phyloP scores from a whole-genome alignment of 305 asterid genomes.

The Fraxinus greggii region DNA sequence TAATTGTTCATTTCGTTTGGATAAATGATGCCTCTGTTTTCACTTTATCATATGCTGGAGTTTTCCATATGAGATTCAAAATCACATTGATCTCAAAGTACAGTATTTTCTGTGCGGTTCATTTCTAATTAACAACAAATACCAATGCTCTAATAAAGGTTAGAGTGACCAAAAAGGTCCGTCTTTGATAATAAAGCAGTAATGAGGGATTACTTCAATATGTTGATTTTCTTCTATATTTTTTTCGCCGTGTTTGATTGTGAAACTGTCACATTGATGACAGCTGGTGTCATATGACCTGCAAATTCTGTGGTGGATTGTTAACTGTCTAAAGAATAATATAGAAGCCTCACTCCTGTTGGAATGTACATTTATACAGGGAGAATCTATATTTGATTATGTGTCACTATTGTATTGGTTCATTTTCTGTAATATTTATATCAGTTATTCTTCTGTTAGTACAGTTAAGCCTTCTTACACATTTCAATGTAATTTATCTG shows the following conservation, averaged over 20 bases:
- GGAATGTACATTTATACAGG: neutral
- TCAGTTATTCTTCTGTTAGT: neutral
- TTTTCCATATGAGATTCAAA: neutral
- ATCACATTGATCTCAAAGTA: neutral
- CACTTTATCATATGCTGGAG: neutral
- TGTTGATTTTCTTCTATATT: neutral
- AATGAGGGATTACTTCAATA: conserved; percentile 3
- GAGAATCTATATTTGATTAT: neutral
- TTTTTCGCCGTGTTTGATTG: conserved; percentile 10
- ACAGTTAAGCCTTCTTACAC: neutral
- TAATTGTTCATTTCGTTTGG: neutral
- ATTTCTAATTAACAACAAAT: conserved; percentile 9
- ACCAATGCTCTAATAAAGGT: neutral
- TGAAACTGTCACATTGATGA: conserved; percentile 5
- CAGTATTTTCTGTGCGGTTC: neutral
- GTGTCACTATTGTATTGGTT: neutral
- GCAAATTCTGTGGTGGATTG: conserved; percentile 6
- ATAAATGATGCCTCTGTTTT: neutral
- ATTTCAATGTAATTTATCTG: neutral
- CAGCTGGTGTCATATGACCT: neutral
- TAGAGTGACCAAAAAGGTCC: neutral
- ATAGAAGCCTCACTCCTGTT: neutral
- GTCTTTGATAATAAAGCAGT: neutral
- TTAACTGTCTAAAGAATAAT: neutral
- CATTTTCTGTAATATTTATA: neutral